phyloP scores from a whole-genome alignment of 352 stramenopile genomes.

The Phytopythium mirpurense region DNA sequence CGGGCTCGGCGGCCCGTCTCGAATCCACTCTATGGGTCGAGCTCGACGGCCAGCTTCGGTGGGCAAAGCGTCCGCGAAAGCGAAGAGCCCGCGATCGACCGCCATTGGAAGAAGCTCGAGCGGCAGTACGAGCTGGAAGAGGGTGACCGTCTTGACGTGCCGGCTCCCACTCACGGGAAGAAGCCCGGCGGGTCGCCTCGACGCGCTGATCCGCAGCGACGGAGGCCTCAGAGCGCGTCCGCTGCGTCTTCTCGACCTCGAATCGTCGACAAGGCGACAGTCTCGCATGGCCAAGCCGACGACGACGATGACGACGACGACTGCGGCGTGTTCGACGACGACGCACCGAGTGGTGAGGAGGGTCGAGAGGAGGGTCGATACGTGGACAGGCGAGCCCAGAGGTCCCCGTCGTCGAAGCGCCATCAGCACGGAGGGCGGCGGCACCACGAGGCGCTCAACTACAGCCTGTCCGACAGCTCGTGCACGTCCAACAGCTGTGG shows the following conservation, averaged over 20 bases:
- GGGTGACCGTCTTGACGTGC: too few species aligned
- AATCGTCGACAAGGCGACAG: neutral
- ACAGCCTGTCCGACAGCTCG: conserved; percentile 13
- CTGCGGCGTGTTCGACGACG: conserved; percentile 36
- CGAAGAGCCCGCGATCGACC: conserved; percentile 20
- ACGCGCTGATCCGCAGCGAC: neutral
- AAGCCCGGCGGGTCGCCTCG: neutral
- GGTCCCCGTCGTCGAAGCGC: neutral
- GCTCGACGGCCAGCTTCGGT: conserved; percentile 4
- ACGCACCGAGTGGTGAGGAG: conserved; percentile 18
- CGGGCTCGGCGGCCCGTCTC: neutral
- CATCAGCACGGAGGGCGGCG: conserved; percentile 7
- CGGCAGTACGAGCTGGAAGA: conserved; percentile 22
- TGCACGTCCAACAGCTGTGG: neutral
- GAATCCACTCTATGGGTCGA: neutral
- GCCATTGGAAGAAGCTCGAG: conserved; percentile 40
- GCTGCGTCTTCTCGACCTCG: conserved; percentile 2
- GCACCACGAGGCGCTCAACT: conserved; percentile 25
- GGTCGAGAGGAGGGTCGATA: neutral
- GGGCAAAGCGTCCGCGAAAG: neutral
- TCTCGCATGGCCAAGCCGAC: too few species aligned
- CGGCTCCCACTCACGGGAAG: neutral
- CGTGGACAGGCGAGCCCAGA: neutral
- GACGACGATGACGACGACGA: conserved; percentile 28
- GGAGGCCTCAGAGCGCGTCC: conserved; percentile 38